These are phyloP conservation scores for Primulina huaijiensis DNA, from an alignment of 257 asterid genomes.

Conservation along the genomic window DNA sequence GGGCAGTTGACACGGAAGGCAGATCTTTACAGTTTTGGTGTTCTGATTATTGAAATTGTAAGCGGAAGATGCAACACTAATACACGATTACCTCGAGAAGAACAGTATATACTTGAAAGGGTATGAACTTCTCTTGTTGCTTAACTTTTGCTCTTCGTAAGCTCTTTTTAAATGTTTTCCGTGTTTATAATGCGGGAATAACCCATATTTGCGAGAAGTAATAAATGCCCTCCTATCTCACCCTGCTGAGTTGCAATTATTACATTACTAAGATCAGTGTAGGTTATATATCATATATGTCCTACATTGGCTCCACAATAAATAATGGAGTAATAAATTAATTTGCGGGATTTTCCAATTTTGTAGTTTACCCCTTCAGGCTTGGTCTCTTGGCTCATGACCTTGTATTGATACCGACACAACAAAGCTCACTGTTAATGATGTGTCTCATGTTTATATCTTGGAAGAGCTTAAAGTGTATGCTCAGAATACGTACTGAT, in stretches of 20 bases:
- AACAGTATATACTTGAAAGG: slow-evolving; percentile 89
- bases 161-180: background rate
- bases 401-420: background rate
- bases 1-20: slow-evolving; percentile 84
- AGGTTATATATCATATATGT: background rate
- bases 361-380: background rate
- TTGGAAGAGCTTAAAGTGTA: no score
- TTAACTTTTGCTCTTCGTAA: background rate
- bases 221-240: background rate
- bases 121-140: slow-evolving; percentile 36
- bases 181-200: background rate
- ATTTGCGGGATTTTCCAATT: background rate
- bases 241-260: background rate
- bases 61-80: slow-evolving; percentile 92
- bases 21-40: slow-evolving; percentile 91
- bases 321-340: background rate
- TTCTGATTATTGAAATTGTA: slow-evolving; percentile 85
- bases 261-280: background rate
- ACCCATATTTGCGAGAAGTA: background rate
- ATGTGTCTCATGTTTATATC: background rate
- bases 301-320: background rate
- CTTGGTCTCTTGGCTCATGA: background rate
- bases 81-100: slow-evolving; percentile 66
- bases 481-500: no score
- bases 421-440: background rate